Percentiles rank a stretch among this genome's conserved stretches.
Conservation (phyloP, 495 filamentous ascomycete species). For the Letharia columbiana region DNA sequence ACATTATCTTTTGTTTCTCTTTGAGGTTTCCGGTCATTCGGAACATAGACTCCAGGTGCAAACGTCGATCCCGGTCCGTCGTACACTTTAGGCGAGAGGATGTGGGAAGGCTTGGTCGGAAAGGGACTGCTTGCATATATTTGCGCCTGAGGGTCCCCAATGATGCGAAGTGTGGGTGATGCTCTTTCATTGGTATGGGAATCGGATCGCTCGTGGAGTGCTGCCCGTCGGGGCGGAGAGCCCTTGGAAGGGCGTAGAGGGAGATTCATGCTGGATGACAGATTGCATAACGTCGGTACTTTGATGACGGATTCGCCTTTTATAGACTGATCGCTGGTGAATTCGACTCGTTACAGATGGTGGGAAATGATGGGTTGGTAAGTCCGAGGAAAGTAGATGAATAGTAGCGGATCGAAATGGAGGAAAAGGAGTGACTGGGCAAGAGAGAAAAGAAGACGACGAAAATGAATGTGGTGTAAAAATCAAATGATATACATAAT, state of each 20-base stretch:
- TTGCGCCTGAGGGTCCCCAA: conserved; percentile 33
- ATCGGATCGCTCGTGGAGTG: conserved; percentile 45
- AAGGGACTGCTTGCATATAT: conserved; percentile 41
- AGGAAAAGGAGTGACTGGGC: conserved; percentile 25
- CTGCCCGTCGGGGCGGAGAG: conserved; percentile 33
- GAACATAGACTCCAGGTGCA: conserved; percentile 14
- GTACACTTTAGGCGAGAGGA: conserved; percentile 37
- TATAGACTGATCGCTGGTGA: neutral
- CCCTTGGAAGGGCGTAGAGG: conserved; percentile 22
- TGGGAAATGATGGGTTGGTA: neutral
- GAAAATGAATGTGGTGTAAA: conserved; percentile 31
- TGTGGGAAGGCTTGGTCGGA: conserved; percentile 46
- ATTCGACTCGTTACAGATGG: neutral
- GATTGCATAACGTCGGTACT: conserved; percentile 19
- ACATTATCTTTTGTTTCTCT: conserved; percentile 1
- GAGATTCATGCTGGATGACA: conserved; percentile 25
- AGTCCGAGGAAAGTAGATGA: conserved; percentile 4
- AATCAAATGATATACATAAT: conserved; percentile 15
- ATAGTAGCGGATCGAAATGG: conserved; percentile 9
- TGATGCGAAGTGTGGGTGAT: conserved; percentile 30
- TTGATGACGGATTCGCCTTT: neutral
- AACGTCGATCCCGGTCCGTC: conserved; percentile 9
- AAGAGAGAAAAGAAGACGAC: conserved; percentile 23
- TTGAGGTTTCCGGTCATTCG: neutral
- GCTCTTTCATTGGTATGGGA: conserved; percentile 42